Base-by-base conservation (phyloP, 2,329 filamentous ascomycete genomes). In the Chaetomium olivaceum region DNA sequence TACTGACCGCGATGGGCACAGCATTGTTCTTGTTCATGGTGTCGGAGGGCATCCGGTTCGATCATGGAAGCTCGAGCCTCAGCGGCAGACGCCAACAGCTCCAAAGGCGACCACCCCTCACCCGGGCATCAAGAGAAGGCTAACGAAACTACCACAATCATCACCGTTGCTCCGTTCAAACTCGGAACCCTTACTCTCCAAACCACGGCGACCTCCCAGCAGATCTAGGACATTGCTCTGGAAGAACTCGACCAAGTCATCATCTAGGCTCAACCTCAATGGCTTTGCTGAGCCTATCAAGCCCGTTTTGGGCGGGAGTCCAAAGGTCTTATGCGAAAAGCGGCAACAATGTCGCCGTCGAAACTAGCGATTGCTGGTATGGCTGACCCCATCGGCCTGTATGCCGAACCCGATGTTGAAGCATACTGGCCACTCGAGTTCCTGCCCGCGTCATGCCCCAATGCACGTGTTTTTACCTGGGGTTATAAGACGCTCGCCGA, bases 371-470 rank as follows among this genome's bases (percentile, higher is more conserved):
- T 71, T 27, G 36, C 29, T 16, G 68, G 59, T 23, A 50, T 71
- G 2, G 50, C 50, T n/a, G 65, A 70, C 25, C 61, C 67, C 7
- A 23, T 59, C 27, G 57, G 61, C 52, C 64, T 68, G 25, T 23
- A 43, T 6, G n/a, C 36, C 25, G 36, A n/a, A 57, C 5, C 43
- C 21, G 63, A 70, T 2, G 62, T 51, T 29, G 68, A 70, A 8
- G 65, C 72, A 1, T 77, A 73, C 67, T 77, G 75, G 75, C 75
- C 75, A 5, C 55, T 76, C 0, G 74, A 75, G 29, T 70, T 76
- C 8, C 70, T 77, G 2, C 75, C 75, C 0, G 62, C 71, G 5
- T 72, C 74, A 27, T 76, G 75, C 39, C 73, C 74, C 3, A 71
- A 70, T 16, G 67, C 71, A 4, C 69, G 75, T 23, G 68, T 77